Percentiles rank a stretch among this genome's conserved stretches.
phyloP scores from a whole-genome alignment of 345 rosid species.

The Populus davidiana region DNA sequence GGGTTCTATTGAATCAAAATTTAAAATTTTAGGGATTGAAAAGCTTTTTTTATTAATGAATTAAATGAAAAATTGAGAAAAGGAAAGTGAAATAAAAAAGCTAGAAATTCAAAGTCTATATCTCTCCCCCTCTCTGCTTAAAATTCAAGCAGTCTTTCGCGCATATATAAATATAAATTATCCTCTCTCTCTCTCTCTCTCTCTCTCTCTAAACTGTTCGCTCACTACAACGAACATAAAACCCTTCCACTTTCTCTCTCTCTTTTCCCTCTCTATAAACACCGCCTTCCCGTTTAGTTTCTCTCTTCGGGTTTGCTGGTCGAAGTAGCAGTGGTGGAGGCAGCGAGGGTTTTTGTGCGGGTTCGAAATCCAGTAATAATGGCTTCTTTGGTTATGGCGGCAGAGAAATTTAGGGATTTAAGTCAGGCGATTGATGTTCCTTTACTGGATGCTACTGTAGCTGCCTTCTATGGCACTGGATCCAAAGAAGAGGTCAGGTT shows the following conservation, averaged over 20 bases:
- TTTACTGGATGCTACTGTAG: slow-evolving; percentile 92
- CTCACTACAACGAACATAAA: not conserved
- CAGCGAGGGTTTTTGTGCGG: slow-evolving; percentile 12
- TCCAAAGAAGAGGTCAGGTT: slow-evolving; percentile 87
- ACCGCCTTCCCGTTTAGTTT: slow-evolving; percentile 14
- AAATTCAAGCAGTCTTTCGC: slow-evolving; percentile 70
- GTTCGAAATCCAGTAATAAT: not conserved
- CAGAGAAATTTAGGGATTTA: slow-evolving; percentile 92
- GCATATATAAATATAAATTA: slow-evolving; percentile 12
- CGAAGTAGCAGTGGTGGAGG: not conserved
- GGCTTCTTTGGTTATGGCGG: slow-evolving; percentile 67
- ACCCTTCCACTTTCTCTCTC: slow-evolving; percentile 8
- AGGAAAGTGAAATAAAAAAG: no score
- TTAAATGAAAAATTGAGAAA: not conserved
- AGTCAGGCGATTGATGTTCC: slow-evolving; percentile 90
- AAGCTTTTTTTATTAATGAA: not conserved
- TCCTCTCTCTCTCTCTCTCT: slow-evolving; percentile 3
- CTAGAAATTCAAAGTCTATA: slow-evolving; percentile 18
- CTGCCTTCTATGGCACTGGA: slow-evolving; percentile 99
- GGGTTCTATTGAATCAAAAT: no score
- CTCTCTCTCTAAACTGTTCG: slow-evolving; percentile 5
- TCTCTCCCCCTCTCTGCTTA: slow-evolving; percentile 58
- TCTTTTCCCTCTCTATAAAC: slow-evolving; percentile 31
- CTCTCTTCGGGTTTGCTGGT: slow-evolving; percentile 54
- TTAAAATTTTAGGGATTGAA: no score